A percentile compares a stretch with the other conserved stretches of the same genome.
Evolutionary conservation across 2,329 filamentous ascomycete species (phyloP).

Genomic region (Diaporthe capsici): DNA sequence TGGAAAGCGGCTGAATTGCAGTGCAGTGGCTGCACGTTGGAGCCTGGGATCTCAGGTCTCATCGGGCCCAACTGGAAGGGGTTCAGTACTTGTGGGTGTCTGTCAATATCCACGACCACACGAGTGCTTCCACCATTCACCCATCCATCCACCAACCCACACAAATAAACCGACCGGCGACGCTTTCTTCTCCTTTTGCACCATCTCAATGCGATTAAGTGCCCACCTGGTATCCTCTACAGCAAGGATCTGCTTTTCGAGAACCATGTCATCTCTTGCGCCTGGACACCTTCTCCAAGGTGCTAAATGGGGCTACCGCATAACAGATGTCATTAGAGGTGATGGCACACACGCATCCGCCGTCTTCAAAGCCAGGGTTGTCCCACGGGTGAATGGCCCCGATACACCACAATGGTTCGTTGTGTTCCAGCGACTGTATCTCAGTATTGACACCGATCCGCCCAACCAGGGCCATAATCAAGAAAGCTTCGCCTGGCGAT

Average conservation of each 20-base stretch:
- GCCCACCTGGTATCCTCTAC: neutral
- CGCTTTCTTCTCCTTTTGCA: neutral
- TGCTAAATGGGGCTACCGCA: neutral
- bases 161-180: neutral
- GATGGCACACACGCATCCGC: neutral
- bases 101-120: too few species aligned
- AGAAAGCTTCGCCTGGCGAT: neutral
- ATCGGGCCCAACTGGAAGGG: too few species aligned
- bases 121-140: neutral
- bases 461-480: neutral
- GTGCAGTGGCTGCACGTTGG: too few species aligned
- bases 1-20: too few species aligned
- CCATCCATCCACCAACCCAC: neutral
- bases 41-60: too few species aligned
- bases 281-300: slow-evolving; percentile 5
- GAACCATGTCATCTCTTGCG: neutral
- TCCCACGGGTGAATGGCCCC: neutral
- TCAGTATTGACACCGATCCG: too few species aligned
- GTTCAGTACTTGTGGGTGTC: too few species aligned
- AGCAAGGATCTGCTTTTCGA: neutral
- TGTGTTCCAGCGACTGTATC: neutral
- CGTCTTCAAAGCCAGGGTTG: neutral
- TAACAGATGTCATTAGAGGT: neutral
- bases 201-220: neutral
- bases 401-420: neutral